Evolutionary conservation across 2,329 filamentous ascomycete species (phyloP).

Genomic region (Scorias spongiosa): DNA sequence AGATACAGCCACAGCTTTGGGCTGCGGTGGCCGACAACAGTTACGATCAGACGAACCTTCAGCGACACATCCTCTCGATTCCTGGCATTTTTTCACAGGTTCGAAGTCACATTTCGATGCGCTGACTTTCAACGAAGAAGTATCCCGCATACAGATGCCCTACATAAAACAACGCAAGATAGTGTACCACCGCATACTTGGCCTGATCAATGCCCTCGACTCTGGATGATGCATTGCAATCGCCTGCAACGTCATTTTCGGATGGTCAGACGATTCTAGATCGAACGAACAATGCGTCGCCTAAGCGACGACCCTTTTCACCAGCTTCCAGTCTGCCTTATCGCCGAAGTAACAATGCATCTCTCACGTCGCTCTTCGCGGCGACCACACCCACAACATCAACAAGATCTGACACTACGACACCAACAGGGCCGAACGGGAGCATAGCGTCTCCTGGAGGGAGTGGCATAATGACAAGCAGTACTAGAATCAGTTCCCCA

Average conservation of each 20-base stretch:
- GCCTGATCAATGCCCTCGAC: conserved; percentile 46
- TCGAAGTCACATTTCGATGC: no score
- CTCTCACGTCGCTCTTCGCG: conserved; percentile 37
- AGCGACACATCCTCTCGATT: not conserved
- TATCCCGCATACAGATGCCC: conserved; percentile 7
- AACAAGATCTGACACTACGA: not conserved
- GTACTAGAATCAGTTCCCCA: not conserved
- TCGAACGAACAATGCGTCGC: not conserved
- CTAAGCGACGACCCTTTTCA: conserved; percentile 35
- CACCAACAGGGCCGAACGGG: conserved; percentile 11
- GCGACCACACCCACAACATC: conserved; percentile 30
- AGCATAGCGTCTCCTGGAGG: conserved; percentile 30
- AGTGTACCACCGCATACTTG: conserved; percentile 6
- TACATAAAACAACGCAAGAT: not conserved
- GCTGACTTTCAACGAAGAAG: no score
- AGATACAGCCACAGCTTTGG: no score
- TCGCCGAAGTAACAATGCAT: conserved; percentile 33
- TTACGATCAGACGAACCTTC: not conserved
- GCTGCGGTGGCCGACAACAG: not conserved
- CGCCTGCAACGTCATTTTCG: conserved; percentile 54
- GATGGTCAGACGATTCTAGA: conserved; percentile 12
- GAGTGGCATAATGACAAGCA: conserved; percentile 17
- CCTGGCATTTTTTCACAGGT: no score
- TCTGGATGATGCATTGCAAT: conserved; percentile 48
- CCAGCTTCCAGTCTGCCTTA: conserved; percentile 43